Conservation (phyloP, 169 alveolate species). For the Cryptosporidium andersoni region DNA sequence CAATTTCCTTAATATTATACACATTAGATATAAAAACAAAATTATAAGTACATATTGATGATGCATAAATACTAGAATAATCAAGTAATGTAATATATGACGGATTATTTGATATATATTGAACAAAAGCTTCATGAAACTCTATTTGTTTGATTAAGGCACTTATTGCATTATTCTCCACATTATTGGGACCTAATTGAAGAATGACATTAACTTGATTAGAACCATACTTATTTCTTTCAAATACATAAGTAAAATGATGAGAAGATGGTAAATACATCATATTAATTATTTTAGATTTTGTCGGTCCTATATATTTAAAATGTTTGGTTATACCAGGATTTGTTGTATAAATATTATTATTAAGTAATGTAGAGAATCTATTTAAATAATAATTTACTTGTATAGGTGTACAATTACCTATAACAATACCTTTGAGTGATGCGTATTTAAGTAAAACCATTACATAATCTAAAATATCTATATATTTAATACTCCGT, state of each 20-base stretch:
- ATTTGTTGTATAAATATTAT: neutral
- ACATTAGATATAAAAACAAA: neutral
- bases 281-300: neutral
- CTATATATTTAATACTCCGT: conserved; percentile 14
- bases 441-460: conserved; percentile 20
- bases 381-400: conserved; percentile 33
- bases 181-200: neutral
- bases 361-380: conserved; percentile 9
- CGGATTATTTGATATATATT: conserved; percentile 5
- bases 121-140: neutral
- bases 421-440: conserved; percentile 17
- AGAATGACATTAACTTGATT: neutral
- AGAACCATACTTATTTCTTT: neutral
- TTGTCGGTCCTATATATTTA: neutral
- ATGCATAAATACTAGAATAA: neutral
- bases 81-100: conserved; percentile 6
- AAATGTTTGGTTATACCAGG: neutral
- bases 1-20: conserved; percentile 10
- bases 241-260: neutral
- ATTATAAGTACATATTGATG: too few species aligned
- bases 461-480: conserved; percentile 18
- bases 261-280: neutral
- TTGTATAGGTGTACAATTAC: conserved; percentile 63
- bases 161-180: too few species aligned
- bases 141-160: too few species aligned